A percentile compares a stretch with the other conserved stretches of the same genome.
Evolutionary conservation across 305 asterid genomes (phyloP).

Genomic region (Fraxinus sp.): DNA sequence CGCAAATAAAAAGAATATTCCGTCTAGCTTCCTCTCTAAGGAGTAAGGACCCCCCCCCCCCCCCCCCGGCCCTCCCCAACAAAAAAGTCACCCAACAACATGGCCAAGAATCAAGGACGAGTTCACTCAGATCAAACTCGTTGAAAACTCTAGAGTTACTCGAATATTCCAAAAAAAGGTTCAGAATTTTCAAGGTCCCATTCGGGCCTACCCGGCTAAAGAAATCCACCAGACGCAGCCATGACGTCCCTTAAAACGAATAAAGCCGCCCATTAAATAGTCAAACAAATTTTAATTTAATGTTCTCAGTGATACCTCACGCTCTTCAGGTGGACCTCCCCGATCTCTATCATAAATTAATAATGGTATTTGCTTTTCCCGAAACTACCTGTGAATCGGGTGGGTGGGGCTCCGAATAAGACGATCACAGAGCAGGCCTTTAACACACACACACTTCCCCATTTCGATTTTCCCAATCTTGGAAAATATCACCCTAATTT

Average conservation of each 20-base stretch:
- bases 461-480: conserved; percentile 18
- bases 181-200: conserved; percentile 2
- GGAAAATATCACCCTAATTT: neutral
- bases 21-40: neutral
- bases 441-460: neutral
- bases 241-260: conserved; percentile 35
- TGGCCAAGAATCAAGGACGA: neutral
- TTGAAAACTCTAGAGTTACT: conserved; percentile 14
- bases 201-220: conserved; percentile 26
- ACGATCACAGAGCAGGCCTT: conserved; percentile 23
- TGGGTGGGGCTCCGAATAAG: conserved; percentile 30
- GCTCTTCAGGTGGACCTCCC: conserved; percentile 23
- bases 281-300: conserved; percentile 8
- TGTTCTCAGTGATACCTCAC: conserved; percentile 35
- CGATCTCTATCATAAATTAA: neutral
- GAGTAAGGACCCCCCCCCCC: neutral
- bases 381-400: conserved; percentile 2
- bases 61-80: neutral
- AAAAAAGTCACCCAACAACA: neutral
- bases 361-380: neutral
- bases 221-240: conserved; percentile 30
- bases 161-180: conserved; percentile 24
- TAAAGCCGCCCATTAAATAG: conserved; percentile 39
- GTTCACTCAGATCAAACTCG: conserved; percentile 23
- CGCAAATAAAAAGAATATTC: neutral